Evolutionary conservation across 2,329 filamentous ascomycete species (phyloP), one percentile per base, ranked within the genome.

Genomic region (Hymenoscyphus linearis): DNA sequence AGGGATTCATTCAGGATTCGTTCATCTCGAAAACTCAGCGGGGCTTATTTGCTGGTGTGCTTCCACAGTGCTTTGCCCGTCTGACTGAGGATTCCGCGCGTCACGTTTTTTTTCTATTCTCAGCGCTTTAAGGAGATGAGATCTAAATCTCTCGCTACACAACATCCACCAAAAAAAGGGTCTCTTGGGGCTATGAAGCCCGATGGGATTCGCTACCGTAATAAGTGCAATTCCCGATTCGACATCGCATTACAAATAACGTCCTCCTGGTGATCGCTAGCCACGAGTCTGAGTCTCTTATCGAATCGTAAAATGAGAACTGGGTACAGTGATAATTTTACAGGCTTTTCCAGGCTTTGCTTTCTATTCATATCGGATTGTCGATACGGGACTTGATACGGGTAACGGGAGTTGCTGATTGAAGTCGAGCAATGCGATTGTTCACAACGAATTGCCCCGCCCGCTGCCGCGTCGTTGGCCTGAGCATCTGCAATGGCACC

Each of bases 1-100:
- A 52, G 52, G 57, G 57, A 59, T 59, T 52, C 44, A 22, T 47
- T 47, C 40, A 47, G 40, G 40, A 47, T 47, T 47, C 40, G 40
- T 47, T 47, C n/a, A 25, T 47, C 40, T 47, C 40, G 18, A 47
- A 25, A 25, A 47, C n/a, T 47, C 7, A 47, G 40, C 40, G 22
- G 22, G n/a, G 40, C 40, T 40, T 40, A 40, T 40, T 40, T 6
- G 37, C 37, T 47, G 31, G 4, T 47, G 40, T 47, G 9, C 6
- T 47, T 18, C 40, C 40, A 18, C 18, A n/a, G 37, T 47, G 14
- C n/a, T 47, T 47, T 47, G 40, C 40, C 40, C n/a, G 40, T 47
- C 40, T 25, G 18, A 47, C 40, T 47, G 40, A n/a, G 40, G 40
- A 47, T 47, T 47, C 40, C 22, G n/a, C 22, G n/a, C 40, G n/a